Percentiles rank a stretch among this genome's conserved stretches.
These are phyloP conservation scores for Draba incana DNA, from an alignment of 345 rosid genomes.

Conservation along the genomic window DNA sequence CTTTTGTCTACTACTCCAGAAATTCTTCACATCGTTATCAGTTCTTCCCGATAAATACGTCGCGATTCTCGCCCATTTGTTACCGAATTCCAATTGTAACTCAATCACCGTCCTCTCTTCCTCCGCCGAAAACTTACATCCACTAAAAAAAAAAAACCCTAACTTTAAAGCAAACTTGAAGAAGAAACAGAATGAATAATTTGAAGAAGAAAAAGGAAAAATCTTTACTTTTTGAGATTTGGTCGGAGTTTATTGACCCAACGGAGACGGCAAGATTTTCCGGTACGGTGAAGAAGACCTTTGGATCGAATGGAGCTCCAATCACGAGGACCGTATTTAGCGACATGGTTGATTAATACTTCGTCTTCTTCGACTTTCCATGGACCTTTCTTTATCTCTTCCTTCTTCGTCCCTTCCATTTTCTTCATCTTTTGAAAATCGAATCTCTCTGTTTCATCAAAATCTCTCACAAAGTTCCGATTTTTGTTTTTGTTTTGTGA, in stretches of 20 bases:
- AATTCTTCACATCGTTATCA: slow-evolving; percentile 94
- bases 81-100: slow-evolving; percentile 79
- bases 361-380: slow-evolving; percentile 95
- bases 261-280: slow-evolving; percentile 96
- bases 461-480: background rate
- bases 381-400: slow-evolving; percentile 79
- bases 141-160: slow-evolving; percentile 43
- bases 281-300: slow-evolving; percentile 82
- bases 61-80: slow-evolving; percentile 96
- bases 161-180: background rate
- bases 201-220: background rate
- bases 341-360: slow-evolving; percentile 72
- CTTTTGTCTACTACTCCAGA: slow-evolving; percentile 95
- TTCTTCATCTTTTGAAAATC: slow-evolving; percentile 17
- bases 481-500: background rate
- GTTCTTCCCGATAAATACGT: slow-evolving; percentile 83
- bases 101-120: slow-evolving; percentile 93
- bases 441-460: background rate
- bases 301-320: slow-evolving; percentile 99
- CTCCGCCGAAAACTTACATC: slow-evolving; percentile 85
- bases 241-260: slow-evolving; percentile 98
- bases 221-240: slow-evolving; percentile 69
- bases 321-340: slow-evolving; percentile 78
- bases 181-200: background rate
- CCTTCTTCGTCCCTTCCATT: slow-evolving; percentile 52